Evolutionary conservation across 1,139 yeast species (phyloP).

Genomic region (Arxiozyma slooffiae): DNA sequence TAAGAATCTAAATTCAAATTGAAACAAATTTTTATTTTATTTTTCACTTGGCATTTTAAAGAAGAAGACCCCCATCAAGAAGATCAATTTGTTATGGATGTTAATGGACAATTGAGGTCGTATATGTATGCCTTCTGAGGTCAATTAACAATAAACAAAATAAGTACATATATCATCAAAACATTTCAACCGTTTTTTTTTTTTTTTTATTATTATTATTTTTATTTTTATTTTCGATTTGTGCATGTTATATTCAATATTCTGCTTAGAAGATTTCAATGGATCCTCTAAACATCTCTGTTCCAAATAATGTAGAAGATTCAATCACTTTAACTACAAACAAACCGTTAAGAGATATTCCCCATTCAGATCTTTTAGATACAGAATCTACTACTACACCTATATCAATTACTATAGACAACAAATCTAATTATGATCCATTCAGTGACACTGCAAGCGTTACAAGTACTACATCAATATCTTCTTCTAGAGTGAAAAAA

Average conservation of each 20-base stretch:
- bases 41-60: no score
- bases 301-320: background rate
- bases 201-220: no score
- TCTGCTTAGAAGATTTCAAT: background rate
- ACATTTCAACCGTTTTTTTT: background rate
- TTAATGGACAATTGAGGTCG: no score
- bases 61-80: no score
- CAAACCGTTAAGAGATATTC: background rate
- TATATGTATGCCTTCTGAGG: no score
- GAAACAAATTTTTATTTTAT: no score
- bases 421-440: background rate
- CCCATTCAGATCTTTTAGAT: background rate
- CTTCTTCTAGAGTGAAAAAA: constrained; percentile 39
- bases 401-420: background rate
- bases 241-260: background rate
- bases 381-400: background rate
- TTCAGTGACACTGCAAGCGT: constrained; percentile 1
- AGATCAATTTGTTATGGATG: no score
- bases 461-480: constrained; percentile 2
- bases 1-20: no score
- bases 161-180: no score
- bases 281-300: background rate
- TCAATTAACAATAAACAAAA: no score
- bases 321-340: background rate
- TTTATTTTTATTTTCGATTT: no score